Conservation (phyloP, 352 stramenopile genomes). For the Phytophthora pluvialis region DNA sequence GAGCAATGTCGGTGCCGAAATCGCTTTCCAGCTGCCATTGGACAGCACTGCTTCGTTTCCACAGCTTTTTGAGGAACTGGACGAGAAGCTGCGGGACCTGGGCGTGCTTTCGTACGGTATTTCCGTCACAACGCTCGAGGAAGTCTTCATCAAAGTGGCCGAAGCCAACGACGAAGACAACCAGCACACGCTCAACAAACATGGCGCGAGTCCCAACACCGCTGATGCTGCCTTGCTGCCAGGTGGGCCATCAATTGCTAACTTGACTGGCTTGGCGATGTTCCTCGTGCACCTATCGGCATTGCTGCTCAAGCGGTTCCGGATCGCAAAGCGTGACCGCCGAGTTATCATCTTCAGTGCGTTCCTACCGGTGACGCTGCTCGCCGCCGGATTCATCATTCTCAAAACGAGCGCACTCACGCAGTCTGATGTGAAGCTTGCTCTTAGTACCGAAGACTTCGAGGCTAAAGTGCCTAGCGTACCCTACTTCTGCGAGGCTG, state of each 20-base stretch:
- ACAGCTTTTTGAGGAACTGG: slow-evolving; percentile 74
- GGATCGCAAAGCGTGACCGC: slow-evolving; percentile 92
- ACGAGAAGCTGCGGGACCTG: slow-evolving; percentile 46
- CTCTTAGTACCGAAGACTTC: slow-evolving; percentile 49
- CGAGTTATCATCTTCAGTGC: slow-evolving; percentile 88
- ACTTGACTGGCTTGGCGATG: slow-evolving; percentile 35
- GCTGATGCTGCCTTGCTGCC: background rate
- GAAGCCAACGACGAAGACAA: slow-evolving; percentile 56
- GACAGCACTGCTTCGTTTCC: slow-evolving; percentile 62
- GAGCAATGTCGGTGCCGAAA: slow-evolving; percentile 82
- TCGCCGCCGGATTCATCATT: slow-evolving; percentile 79
- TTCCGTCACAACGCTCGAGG: slow-evolving; percentile 92
- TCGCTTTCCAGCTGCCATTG: slow-evolving; percentile 80
- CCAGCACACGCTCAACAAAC: slow-evolving; percentile 63
- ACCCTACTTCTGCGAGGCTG: slow-evolving; percentile 57
- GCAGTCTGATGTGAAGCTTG: slow-evolving; percentile 53
- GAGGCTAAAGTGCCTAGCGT: slow-evolving; percentile 27
- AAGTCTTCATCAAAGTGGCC: slow-evolving; percentile 92
- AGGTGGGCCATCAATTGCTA: slow-evolving; percentile 25
- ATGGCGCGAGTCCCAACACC: slow-evolving; percentile 9
- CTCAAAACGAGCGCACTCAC: slow-evolving; percentile 68
- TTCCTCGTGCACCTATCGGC: slow-evolving; percentile 90
- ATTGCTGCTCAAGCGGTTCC: slow-evolving; percentile 90
- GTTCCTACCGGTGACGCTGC: slow-evolving; percentile 79
- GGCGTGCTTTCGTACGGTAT: slow-evolving; percentile 71